These are phyloP conservation scores for Vishniacozyma victoriae DNA, from an alignment of 768 basidiomycete species.

Conservation along the genomic window DNA sequence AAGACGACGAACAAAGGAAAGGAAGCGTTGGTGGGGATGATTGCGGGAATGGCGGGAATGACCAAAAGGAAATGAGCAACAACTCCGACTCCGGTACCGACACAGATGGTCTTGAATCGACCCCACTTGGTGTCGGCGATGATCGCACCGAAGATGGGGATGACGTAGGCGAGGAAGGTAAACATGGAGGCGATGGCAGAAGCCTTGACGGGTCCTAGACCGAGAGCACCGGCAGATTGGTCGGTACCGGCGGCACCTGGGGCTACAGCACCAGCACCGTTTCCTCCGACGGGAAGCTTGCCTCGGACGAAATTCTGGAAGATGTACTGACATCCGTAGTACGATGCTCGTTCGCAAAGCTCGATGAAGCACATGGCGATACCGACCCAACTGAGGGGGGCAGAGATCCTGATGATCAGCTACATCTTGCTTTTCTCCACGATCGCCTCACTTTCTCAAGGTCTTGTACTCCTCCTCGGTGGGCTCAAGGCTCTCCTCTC, in stretches of 20 bases:
- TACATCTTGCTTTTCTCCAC: not conserved
- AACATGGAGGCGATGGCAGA: conserved; percentile 30
- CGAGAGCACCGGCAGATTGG: conserved; percentile 38
- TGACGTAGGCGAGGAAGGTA: conserved; percentile 40
- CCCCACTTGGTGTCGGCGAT: conserved; percentile 45
- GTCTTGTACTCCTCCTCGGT: conserved; percentile 36
- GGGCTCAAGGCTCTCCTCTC: conserved; percentile 20
- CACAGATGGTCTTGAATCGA: conserved; percentile 42
- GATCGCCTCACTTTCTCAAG: conserved; percentile 25
- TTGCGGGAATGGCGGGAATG: conserved; percentile 37
- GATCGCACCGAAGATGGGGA: conserved; percentile 42
- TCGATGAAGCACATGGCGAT: conserved; percentile 46
- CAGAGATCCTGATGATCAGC: conserved; percentile 2
- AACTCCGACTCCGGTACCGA: conserved; percentile 34
- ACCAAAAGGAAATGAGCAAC: conserved; percentile 42
- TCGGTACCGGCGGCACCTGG: conserved; percentile 20
- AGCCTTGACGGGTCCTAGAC: conserved; percentile 30
- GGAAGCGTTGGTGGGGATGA: conserved; percentile 30
- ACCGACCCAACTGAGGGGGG: not conserved
- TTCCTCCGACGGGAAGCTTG: conserved; percentile 36
- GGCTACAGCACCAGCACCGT: conserved; percentile 39
- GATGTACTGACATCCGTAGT: conserved; percentile 32
- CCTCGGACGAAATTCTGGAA: conserved; percentile 26
- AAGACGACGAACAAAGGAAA: conserved; percentile 37
- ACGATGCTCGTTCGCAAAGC: conserved; percentile 44